A percentile compares a stretch with the other conserved stretches of the same genome.
These are phyloP conservation scores for Claviceps humidiphila DNA, from an alignment of 2,329 filamentous ascomycete species.

Conservation along the genomic window DNA sequence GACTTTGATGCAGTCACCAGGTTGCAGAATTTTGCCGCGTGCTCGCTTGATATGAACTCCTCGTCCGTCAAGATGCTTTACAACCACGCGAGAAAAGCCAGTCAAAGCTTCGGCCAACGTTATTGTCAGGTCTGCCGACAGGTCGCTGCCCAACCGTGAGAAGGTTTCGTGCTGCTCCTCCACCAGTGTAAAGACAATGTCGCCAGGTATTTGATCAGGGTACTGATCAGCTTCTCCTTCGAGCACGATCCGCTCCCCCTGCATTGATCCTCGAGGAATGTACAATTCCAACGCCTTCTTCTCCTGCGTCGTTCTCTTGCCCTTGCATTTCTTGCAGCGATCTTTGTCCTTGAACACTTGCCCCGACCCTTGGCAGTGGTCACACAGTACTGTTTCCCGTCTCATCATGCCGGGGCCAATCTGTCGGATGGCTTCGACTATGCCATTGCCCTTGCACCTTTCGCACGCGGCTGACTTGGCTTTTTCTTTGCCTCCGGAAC, in stretches of 20 bases:
- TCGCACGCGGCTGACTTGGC: slow-evolving; percentile 74
- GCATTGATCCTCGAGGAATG: slow-evolving; percentile 74
- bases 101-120: slow-evolving; percentile 72
- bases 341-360: slow-evolving; percentile 90
- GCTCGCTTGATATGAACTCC: slow-evolving; percentile 73
- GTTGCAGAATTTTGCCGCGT: slow-evolving; percentile 68
- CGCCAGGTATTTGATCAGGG: slow-evolving; percentile 78
- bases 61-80: slow-evolving; percentile 87
- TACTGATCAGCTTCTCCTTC: slow-evolving; percentile 90
- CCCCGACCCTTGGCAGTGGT: slow-evolving; percentile 73
- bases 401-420: slow-evolving; percentile 80
- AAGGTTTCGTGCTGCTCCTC: slow-evolving; percentile 76
- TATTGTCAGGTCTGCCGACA: slow-evolving; percentile 69
- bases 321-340: slow-evolving; percentile 98
- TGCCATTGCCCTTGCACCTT: slow-evolving; percentile 69
- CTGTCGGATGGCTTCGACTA: slow-evolving; percentile 64
- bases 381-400: slow-evolving; percentile 66
- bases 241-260: slow-evolving; percentile 80
- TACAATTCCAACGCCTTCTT: slow-evolving; percentile 95
- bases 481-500: slow-evolving; percentile 81
- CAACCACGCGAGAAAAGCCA: slow-evolving; percentile 79
- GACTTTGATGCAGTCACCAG: slow-evolving; percentile 76
- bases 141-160: slow-evolving; percentile 68
- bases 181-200: slow-evolving; percentile 79
- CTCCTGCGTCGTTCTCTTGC: slow-evolving; percentile 70